Evolutionary conservation across 495 filamentous ascomycete genomes (phyloP).

Genomic region (Trichocladium uniseriatum): DNA sequence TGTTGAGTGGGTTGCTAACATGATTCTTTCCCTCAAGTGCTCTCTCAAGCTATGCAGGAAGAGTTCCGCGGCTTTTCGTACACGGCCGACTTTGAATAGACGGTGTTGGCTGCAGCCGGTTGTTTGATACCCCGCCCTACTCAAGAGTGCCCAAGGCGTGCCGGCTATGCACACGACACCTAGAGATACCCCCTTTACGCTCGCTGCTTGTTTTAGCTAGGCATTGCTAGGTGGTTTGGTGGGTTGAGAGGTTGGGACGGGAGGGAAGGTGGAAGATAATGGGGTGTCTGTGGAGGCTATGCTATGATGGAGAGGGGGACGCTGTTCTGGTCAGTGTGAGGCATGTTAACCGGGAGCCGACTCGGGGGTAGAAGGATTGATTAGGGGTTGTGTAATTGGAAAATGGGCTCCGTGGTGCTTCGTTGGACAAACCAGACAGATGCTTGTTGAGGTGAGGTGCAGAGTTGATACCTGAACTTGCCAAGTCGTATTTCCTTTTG

Average conservation of each 20-base stretch:
- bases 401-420: background rate
- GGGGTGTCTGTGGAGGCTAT: too few species aligned
- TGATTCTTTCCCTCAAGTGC: constrained; percentile 45
- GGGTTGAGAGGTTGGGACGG: background rate
- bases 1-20: background rate
- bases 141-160: background rate
- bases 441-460: background rate
- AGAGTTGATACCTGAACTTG: background rate
- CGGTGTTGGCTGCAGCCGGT: background rate
- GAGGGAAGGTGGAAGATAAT: background rate
- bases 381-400: background rate
- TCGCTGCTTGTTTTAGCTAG: background rate
- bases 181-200: background rate
- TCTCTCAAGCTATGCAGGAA: constrained; percentile 98
- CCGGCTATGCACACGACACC: background rate
- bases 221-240: background rate
- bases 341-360: background rate
- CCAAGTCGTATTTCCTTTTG: background rate
- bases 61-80: constrained; percentile 99
- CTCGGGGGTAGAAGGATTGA: background rate
- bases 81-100: constrained; percentile 43
- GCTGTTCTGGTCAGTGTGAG: too few species aligned
- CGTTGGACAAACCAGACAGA: background rate
- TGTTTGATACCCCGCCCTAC: too few species aligned
- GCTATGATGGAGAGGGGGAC: background rate